Percentiles rank a stretch among this genome's conserved stretches.
These are phyloP conservation scores for Amaranthus palmeri DNA, from an alignment of 148 eudicot genomes.

Conservation along the genomic window DNA sequence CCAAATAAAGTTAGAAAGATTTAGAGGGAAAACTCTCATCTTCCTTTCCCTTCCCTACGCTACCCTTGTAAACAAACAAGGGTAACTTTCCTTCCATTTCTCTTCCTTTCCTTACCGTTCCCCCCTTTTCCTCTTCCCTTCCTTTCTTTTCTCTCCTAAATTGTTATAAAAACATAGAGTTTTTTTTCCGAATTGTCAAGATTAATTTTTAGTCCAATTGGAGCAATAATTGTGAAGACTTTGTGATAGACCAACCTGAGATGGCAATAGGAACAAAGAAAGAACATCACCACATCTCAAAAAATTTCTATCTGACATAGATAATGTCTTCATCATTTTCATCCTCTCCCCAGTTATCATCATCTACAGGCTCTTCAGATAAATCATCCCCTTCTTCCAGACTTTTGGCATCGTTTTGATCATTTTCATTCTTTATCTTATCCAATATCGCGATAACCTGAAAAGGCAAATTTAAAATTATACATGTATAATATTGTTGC, in stretches of 20 bases:
- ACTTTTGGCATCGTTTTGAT: conserved; percentile 28
- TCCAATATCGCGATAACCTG: conserved; percentile 96
- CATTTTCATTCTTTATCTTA: conserved; percentile 58
- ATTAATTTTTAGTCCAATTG: not conserved
- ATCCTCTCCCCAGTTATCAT: conserved; percentile 58
- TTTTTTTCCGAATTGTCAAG: not conserved
- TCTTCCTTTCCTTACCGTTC: too few species aligned
- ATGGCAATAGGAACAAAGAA: conserved; percentile 11
- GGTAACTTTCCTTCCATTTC: too few species aligned
- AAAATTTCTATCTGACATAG: conserved; percentile 50
- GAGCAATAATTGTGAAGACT: not conserved
- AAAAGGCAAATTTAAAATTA: conserved; percentile 16
- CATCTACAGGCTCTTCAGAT: conserved; percentile 34
- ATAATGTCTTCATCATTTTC: conserved; percentile 74
- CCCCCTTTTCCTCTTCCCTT: too few species aligned
- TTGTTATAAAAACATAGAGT: not conserved
- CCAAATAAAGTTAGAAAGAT: too few species aligned
- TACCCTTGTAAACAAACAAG: too few species aligned
- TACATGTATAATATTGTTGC: not conserved
- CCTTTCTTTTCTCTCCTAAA: too few species aligned
- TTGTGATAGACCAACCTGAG: conserved; percentile 26
- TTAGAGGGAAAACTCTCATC: too few species aligned
- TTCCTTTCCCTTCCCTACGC: too few species aligned
- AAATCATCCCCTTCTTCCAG: conserved; percentile 27
- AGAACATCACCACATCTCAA: conserved; percentile 12